Percentiles rank a stretch among this genome's conserved stretches.
phyloP scores from a whole-genome alignment of 202 grass and related monocot genomes.

The Zoysia matrella region DNA sequence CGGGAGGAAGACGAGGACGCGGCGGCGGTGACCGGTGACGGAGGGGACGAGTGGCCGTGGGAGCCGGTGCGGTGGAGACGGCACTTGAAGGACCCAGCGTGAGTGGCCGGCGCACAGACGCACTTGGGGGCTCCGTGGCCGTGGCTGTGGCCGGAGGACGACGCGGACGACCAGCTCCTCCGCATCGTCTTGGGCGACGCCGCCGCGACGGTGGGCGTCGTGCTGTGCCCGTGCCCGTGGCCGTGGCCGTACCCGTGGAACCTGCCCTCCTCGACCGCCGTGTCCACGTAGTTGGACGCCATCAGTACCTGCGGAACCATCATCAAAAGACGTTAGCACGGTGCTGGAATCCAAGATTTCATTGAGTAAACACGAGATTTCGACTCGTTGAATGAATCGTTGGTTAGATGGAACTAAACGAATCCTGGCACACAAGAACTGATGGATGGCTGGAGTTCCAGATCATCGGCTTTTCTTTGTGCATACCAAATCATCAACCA shows the following conservation, averaged over 20 bases:
- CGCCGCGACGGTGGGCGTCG: conserved; percentile 53
- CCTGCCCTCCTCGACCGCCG: conserved; percentile 40
- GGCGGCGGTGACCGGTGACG: conserved; percentile 5
- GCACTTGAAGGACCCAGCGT: conserved; percentile 70
- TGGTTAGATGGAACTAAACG: background rate
- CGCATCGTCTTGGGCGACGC: conserved; percentile 54
- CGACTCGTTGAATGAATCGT: background rate
- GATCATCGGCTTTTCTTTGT: background rate
- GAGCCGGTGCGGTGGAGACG: conserved; percentile 5
- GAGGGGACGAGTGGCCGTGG: conserved; percentile 39
- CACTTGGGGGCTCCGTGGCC: conserved; percentile 61
- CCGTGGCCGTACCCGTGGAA: conserved; percentile 29
- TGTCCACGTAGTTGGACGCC: conserved; percentile 83
- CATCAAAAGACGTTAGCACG: background rate
- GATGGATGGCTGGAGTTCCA: background rate
- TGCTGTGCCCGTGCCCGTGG: conserved; percentile 48
- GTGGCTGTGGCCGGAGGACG: conserved; percentile 40
- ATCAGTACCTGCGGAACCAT: conserved; percentile 36
- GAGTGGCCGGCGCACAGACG: conserved; percentile 83
- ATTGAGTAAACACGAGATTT: background rate
- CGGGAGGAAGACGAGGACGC: conserved; percentile 43
- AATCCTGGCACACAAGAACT: background rate
- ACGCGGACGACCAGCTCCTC: conserved; percentile 56
- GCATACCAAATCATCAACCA: background rate
- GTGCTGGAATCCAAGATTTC: background rate